A percentile compares a stretch with the other conserved stretches of the same genome.
These are phyloP conservation scores for Sporisorium sorghi DNA, from an alignment of 1,284 basidiomycete species.

Conservation along the genomic window DNA sequence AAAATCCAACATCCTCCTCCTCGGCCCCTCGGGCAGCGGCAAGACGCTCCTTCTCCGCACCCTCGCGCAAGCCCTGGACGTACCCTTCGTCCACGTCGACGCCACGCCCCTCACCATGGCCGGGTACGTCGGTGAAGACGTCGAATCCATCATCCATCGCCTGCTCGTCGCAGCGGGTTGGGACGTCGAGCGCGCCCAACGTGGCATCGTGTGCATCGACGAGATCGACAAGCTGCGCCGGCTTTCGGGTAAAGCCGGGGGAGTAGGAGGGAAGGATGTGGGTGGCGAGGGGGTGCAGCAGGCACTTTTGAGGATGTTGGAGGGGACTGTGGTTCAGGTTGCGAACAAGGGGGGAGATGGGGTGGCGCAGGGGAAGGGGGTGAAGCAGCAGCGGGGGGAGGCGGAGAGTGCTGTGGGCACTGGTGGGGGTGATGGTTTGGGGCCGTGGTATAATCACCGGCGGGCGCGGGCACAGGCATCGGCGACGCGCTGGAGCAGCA, in stretches of 20 bases:
- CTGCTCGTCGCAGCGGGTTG: conserved; percentile 45
- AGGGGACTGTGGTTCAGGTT: conserved; percentile 85
- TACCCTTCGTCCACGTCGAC: conserved; percentile 59
- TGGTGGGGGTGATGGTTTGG: too few species aligned
- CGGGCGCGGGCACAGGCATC: neutral
- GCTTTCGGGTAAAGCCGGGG: too few species aligned
- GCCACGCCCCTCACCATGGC: conserved; percentile 59
- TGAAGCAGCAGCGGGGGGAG: neutral
- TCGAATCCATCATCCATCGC: conserved; percentile 51
- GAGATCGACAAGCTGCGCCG: conserved; percentile 94
- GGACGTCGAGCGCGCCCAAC: conserved; percentile 43
- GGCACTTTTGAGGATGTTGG: conserved; percentile 88
- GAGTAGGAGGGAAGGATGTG: conserved; percentile 81
- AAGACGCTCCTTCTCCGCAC: conserved; percentile 57
- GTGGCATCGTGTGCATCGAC: conserved; percentile 88
- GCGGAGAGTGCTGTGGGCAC: neutral
- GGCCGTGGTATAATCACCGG: conserved; percentile 36
- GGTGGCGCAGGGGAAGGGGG: neutral
- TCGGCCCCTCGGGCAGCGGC: conserved; percentile 76
- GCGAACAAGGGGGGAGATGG: conserved; percentile 68
- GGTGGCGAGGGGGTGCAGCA: conserved; percentile 97
- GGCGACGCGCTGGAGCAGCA: neutral
- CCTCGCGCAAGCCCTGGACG: conserved; percentile 49
- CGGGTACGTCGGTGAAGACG: conserved; percentile 62
- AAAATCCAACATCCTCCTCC: conserved; percentile 83